A percentile compares a stretch with the other conserved stretches of the same genome.
These are phyloP conservation scores for Saccharata proteae DNA, from an alignment of 2,329 filamentous ascomycete genomes.

Conservation along the genomic window DNA sequence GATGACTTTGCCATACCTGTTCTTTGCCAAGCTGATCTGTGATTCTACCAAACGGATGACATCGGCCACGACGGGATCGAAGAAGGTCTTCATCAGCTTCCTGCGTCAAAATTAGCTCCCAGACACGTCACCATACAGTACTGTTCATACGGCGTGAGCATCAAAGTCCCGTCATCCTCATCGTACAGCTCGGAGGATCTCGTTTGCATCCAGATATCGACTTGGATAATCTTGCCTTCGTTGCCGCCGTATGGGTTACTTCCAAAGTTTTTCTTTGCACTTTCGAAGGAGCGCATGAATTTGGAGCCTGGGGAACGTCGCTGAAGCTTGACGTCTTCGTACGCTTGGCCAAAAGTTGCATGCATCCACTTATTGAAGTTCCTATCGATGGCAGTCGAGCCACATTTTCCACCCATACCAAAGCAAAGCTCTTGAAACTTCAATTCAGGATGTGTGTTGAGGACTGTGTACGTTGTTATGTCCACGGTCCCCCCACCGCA, in stretches of 20 bases:
- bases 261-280: slow-evolving; percentile 19
- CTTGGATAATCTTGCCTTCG: slow-evolving; percentile 1
- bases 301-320: slow-evolving; percentile 18
- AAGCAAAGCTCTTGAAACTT: slow-evolving; percentile 3
- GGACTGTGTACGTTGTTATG: slow-evolving; percentile 10
- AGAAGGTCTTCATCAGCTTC: slow-evolving; percentile 6
- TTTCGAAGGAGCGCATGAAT: slow-evolving; percentile 25
- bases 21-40: neutral
- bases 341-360: slow-evolving; percentile 17
- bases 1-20: neutral
- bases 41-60: slow-evolving; percentile 5
- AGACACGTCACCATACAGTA: neutral
- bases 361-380: slow-evolving; percentile 20
- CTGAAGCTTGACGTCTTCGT: slow-evolving; percentile 14
- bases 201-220: slow-evolving; percentile 1
- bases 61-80: slow-evolving; percentile 4
- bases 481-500: slow-evolving; percentile 19
- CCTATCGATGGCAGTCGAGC: slow-evolving; percentile 21
- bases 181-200: slow-evolving; percentile 3
- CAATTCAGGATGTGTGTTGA: neutral
- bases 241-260: neutral
- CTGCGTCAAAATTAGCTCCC: too few relatives aligned
- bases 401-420: slow-evolving; percentile 1
- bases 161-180: slow-evolving; percentile 3
- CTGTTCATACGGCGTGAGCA: slow-evolving; percentile 3